Evolutionary conservation across 73 alveolate species (phyloP).

Genomic region (Tetrahymena malaccensis): DNA sequence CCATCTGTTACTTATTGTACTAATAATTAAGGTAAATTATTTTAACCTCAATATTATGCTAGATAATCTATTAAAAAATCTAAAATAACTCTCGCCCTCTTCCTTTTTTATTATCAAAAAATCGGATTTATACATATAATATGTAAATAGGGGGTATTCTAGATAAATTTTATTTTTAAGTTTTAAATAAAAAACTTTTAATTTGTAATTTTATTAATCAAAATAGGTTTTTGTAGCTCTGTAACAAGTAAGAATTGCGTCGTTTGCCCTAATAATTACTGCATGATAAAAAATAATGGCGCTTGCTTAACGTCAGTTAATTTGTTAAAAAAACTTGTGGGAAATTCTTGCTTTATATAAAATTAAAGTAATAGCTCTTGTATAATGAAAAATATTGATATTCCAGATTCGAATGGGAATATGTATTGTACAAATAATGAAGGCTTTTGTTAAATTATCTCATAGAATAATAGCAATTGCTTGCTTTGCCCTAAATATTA

Average conservation of each 20-base stretch:
- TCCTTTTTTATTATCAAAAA: too few species aligned
- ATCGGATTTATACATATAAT: too few species aligned
- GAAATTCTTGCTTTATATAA: not conserved
- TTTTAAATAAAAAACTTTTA: too few species aligned
- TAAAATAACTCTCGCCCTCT: too few species aligned
- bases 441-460: not conserved
- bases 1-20: not conserved
- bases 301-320: not conserved
- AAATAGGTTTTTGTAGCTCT: not conserved
- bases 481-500: not conserved
- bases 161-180: not conserved
- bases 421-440: not conserved
- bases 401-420: not conserved
- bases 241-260: not conserved
- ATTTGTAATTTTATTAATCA: too few species aligned
- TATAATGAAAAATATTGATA: not conserved
- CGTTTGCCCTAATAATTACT: not conserved
- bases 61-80: too few species aligned
- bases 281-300: not conserved
- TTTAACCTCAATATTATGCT: too few species aligned
- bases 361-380: not conserved
- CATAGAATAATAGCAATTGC: not conserved
- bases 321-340: not conserved
- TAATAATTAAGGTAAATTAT: not conserved
- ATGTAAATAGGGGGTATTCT: too few species aligned